Evolutionary conservation across 208 protist species (phyloP).

Genomic region (Leishmania arabica): DNA sequence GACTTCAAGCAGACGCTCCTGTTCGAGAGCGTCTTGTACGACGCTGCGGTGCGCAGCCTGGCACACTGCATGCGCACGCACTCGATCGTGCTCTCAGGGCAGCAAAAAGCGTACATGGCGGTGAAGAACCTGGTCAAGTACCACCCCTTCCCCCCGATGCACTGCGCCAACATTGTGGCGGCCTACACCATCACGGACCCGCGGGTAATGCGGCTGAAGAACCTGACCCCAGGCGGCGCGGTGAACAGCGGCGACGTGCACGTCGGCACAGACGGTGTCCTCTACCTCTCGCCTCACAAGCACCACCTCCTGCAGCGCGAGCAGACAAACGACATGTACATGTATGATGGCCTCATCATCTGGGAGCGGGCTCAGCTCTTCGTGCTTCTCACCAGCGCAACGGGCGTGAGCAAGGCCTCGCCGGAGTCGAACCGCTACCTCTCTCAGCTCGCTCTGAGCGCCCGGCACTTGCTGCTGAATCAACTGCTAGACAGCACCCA

Average conservation of each 20-base stretch:
- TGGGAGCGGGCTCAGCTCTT: constrained; percentile 71
- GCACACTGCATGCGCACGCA: constrained; percentile 31
- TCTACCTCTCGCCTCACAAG: constrained; percentile 30
- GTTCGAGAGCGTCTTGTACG: constrained; percentile 86
- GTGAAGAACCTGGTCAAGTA: constrained; percentile 72
- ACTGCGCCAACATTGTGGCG: constrained; percentile 55
- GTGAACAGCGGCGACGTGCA: constrained; percentile 24
- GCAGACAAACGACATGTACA: constrained; percentile 44
- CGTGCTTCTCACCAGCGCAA: constrained; percentile 50
- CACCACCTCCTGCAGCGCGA: constrained; percentile 29
- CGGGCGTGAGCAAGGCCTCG: constrained; percentile 14
- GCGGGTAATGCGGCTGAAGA: constrained; percentile 57
- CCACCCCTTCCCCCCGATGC: constrained; percentile 68
- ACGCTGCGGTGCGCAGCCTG: constrained; percentile 63
- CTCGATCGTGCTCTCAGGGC: constrained; percentile 41
- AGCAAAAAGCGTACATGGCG: constrained; percentile 44
- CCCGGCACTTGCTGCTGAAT: constrained; percentile 55
- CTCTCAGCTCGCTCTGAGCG: constrained; percentile 38
- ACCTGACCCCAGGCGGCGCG: constrained; percentile 27
- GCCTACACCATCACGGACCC: constrained; percentile 69
- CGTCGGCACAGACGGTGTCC: constrained; percentile 22
- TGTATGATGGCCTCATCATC: constrained; percentile 66
- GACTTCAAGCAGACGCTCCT: constrained; percentile 74
- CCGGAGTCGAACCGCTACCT: constrained; percentile 44
- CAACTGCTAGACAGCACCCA: constrained; percentile 76